phyloP scores from a whole-genome alignment of 495 filamentous ascomycete genomes.

The Chlorociboria aeruginascens region DNA sequence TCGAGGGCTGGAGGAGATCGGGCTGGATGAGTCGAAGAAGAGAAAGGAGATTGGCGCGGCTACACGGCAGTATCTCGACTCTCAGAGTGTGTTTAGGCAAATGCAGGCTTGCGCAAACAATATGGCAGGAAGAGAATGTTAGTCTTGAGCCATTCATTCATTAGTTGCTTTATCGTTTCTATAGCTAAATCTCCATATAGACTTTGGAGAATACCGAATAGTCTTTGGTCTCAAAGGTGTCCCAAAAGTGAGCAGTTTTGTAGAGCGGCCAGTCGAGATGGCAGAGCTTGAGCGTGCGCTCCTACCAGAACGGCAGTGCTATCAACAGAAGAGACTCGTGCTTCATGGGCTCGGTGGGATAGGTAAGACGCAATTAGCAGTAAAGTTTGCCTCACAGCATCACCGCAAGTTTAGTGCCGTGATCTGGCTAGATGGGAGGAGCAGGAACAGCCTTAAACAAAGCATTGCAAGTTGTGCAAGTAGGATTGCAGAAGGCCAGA shows the following conservation, averaged over 20 bases:
- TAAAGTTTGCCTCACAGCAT: background rate
- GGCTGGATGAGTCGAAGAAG: slow-evolving; percentile 28
- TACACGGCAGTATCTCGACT: slow-evolving; percentile 28
- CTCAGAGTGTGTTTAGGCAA: slow-evolving; percentile 26
- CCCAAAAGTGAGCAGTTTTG: background rate
- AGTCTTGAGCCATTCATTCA: background rate
- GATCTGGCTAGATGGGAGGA: background rate
- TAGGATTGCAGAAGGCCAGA: background rate
- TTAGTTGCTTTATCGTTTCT: background rate
- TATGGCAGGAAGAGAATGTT: background rate
- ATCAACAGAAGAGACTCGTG: background rate
- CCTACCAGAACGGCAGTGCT: background rate
- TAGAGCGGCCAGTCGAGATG: background rate
- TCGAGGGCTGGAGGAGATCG: slow-evolving; percentile 30
- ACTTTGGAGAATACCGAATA: background rate
- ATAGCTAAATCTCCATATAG: background rate
- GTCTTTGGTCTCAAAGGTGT: background rate
- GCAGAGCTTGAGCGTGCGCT: background rate
- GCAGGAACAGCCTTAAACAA: background rate
- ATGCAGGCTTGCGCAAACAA: slow-evolving; percentile 20
- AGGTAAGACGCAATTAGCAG: background rate
- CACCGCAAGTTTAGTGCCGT: background rate
- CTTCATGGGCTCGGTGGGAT: background rate
- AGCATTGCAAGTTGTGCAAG: background rate
- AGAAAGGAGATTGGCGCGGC: slow-evolving; percentile 26